A percentile compares a stretch with the other conserved stretches of the same genome.
phyloP scores from a whole-genome alignment of 2,329 filamentous ascomycete species.

The Phoma herbarum region DNA sequence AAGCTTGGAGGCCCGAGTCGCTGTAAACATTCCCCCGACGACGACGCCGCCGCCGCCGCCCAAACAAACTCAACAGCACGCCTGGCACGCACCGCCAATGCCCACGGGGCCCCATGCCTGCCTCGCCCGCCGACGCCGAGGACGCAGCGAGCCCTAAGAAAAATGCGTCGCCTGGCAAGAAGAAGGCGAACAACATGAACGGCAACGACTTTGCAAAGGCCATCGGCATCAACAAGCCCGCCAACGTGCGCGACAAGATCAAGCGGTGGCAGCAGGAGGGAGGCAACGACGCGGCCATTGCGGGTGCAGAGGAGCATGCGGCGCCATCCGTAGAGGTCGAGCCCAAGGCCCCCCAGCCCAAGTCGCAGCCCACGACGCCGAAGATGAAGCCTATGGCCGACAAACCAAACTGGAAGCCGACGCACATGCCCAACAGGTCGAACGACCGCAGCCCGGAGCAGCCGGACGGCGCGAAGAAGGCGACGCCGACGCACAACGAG shows the following conservation, averaged over 20 bases:
- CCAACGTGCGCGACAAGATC: conserved; percentile 75
- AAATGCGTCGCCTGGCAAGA: conserved; percentile 44
- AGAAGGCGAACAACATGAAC: conserved; percentile 44
- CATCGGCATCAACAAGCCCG: conserved; percentile 53
- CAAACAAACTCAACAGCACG: conserved; percentile 4
- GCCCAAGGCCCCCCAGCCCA: conserved; percentile 17
- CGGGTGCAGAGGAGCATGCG: conserved; percentile 16
- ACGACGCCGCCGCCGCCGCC: background rate
- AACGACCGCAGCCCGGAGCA: conserved; percentile 40
- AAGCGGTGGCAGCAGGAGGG: conserved; percentile 85
- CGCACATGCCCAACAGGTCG: conserved; percentile 37
- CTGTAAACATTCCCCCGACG: conserved; percentile 5
- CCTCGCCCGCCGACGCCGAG: conserved; percentile 33
- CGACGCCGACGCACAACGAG: conserved; percentile 46
- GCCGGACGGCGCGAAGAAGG: conserved; percentile 45
- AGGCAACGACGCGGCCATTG: conserved; percentile 61
- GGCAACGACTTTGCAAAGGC: conserved; percentile 52
- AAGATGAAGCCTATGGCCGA: conserved; percentile 37
- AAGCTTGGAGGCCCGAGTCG: conserved; percentile 7
- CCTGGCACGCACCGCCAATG: conserved; percentile 30
- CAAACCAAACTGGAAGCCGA: conserved; percentile 41
- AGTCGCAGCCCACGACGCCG: conserved; percentile 34
- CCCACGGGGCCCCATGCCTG: conserved; percentile 36
- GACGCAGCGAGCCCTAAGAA: conserved; percentile 33
- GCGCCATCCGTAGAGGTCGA: conserved; percentile 11